phyloP scores from a whole-genome alignment of 23 red algal species.

The Gracilaria gracilis region DNA sequence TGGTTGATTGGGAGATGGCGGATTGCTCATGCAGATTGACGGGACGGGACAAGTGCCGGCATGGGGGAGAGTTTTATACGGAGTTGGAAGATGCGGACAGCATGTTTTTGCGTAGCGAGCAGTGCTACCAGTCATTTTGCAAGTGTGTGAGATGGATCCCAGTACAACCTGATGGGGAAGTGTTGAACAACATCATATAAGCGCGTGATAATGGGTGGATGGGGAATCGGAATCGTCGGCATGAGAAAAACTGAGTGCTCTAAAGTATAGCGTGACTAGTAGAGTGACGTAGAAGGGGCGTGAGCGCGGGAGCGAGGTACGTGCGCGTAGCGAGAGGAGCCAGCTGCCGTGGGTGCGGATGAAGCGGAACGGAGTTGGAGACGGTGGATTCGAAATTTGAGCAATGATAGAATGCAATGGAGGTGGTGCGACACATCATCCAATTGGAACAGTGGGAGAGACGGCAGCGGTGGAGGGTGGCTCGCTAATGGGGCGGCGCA shows the following conservation, averaged over 20 bases:
- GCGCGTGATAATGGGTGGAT: neutral
- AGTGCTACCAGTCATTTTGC: neutral
- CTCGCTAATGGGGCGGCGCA: neutral
- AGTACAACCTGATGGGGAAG: neutral
- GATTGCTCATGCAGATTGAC: neutral
- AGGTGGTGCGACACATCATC: slow-evolving; percentile 2
- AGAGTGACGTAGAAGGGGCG: neutral
- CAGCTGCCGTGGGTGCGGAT: neutral
- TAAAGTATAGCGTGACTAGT: neutral
- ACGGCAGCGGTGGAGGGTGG: neutral
- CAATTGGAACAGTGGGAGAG: neutral
- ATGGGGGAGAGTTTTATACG: neutral
- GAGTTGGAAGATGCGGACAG: neutral
- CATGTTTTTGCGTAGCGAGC: neutral
- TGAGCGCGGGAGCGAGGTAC: neutral
- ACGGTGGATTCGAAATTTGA: neutral
- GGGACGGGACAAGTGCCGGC: neutral
- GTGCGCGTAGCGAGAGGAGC: neutral
- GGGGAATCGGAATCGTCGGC: neutral
- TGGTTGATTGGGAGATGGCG: slow-evolving; percentile 31
- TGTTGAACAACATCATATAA: slow-evolving; percentile 6
- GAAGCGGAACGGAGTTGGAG: neutral
- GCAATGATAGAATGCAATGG: neutral
- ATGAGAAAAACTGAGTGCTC: neutral
- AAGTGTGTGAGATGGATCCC: neutral